Evolutionary conservation across 164 flowering plant genomes (phyloP).

Genomic region (Sextonia rubra): DNA sequence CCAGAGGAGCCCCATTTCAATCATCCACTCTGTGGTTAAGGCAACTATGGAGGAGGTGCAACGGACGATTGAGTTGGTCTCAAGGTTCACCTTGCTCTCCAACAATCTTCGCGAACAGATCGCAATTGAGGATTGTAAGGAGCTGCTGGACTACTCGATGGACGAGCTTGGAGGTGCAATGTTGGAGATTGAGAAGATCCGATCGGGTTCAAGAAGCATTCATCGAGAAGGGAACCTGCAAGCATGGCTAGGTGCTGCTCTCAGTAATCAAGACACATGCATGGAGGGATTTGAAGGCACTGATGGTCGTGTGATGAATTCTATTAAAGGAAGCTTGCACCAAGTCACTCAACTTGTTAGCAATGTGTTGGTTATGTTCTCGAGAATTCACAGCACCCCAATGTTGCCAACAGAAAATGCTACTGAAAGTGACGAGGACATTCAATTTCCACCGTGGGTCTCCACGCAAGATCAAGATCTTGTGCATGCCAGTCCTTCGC

Average conservation of each 20-base stretch:
- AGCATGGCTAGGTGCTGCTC: conserved; percentile 90
- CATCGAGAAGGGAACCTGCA: conserved; percentile 50
- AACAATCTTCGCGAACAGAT: conserved; percentile 55
- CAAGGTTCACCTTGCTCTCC: conserved; percentile 54
- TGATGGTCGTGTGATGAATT: conserved; percentile 37
- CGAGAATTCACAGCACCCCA: conserved; percentile 41
- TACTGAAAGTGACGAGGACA: background rate
- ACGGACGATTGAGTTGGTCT: conserved; percentile 35
- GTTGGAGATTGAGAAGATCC: conserved; percentile 49
- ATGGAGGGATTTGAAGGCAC: conserved; percentile 90
- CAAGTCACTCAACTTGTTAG: conserved; percentile 75
- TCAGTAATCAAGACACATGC: conserved; percentile 93
- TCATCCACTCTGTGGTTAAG: conserved; percentile 55
- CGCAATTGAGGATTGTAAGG: conserved; percentile 77
- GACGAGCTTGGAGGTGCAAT: conserved; percentile 76
- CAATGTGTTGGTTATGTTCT: conserved; percentile 61
- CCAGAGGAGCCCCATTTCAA: conserved; percentile 20
- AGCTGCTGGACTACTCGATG: conserved; percentile 75
- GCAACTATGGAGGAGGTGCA: conserved; percentile 48
- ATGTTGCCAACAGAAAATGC: conserved; percentile 36
- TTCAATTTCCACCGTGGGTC: conserved; percentile 59
- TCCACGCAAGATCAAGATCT: conserved; percentile 45
- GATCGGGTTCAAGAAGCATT: conserved; percentile 25
- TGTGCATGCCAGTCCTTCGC: conserved; percentile 15
- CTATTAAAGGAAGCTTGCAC: conserved; percentile 54